These are phyloP conservation scores for Leccinum obscurum DNA, from an alignment of 768 basidiomycete genomes.

Conservation along the genomic window DNA sequence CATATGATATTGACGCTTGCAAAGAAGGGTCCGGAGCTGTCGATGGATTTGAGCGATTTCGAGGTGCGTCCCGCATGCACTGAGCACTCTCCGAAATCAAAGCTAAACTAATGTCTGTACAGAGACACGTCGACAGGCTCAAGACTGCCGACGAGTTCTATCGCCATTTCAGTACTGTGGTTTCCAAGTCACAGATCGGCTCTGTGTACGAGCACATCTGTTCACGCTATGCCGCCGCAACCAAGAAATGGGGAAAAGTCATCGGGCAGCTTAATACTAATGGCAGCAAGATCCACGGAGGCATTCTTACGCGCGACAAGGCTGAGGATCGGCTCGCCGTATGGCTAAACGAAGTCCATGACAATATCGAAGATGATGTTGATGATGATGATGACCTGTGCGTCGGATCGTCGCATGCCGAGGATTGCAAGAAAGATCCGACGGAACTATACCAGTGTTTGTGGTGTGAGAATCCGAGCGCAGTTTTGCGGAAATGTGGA, in stretches of 20 bases:
- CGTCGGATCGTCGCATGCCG: not conserved
- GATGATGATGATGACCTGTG: not conserved
- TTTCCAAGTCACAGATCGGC: conserved; percentile 51
- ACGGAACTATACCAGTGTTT: conserved; percentile 57
- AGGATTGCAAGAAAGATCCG: conserved; percentile 27
- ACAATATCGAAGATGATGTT: conserved; percentile 25
- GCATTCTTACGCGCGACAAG: conserved; percentile 34
- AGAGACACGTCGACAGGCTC: conserved; percentile 40
- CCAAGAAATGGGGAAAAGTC: conserved; percentile 47
- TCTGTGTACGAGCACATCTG: conserved; percentile 51
- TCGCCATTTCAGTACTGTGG: conserved; percentile 41
- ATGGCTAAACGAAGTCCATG: conserved; percentile 51
- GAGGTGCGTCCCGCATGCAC: conserved; percentile 36
- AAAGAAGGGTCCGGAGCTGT: conserved; percentile 49
- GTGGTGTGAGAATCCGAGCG: conserved; percentile 64
- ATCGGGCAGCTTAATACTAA: conserved; percentile 39
- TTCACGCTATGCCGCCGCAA: conserved; percentile 43
- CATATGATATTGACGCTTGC: conserved; percentile 56
- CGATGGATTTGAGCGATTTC: conserved; percentile 48
- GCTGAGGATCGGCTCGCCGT: conserved; percentile 54
- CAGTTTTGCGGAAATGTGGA: conserved; percentile 51
- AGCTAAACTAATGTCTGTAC: conserved; percentile 10
- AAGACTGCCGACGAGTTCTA: conserved; percentile 53
- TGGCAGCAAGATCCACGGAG: conserved; percentile 24
- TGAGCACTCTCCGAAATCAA: not conserved